Percentiles rank a stretch among this genome's conserved stretches.
Conservation (phyloP, 306 rosid genomes). For the Corylus heterophylla region DNA sequence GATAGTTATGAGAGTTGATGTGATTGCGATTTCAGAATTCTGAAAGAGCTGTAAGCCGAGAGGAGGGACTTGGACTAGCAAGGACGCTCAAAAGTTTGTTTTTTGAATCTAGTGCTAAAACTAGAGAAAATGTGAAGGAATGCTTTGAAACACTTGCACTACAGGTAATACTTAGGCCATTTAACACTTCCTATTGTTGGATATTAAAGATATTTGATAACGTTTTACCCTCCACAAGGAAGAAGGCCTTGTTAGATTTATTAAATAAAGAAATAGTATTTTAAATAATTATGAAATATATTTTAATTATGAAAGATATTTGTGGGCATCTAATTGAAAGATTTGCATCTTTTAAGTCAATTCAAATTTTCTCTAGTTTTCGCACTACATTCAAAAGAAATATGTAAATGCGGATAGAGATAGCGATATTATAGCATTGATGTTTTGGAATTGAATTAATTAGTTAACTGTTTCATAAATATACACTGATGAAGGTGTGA, state of each 20-base stretch:
- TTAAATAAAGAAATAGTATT: too few species aligned
- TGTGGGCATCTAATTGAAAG: too few species aligned
- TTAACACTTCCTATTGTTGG: not conserved
- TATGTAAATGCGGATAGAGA: not conserved
- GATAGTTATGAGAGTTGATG: not conserved
- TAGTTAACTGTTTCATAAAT: too few species aligned
- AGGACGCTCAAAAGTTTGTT: conserved; percentile 70
- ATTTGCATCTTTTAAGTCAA: conserved; percentile 2
- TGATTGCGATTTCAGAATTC: conserved; percentile 50
- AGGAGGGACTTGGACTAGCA: conserved; percentile 82
- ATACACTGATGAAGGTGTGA: too few species aligned
- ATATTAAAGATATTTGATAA: not conserved
- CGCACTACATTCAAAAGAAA: too few species aligned
- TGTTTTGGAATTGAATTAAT: not conserved
- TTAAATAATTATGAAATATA: too few species aligned
- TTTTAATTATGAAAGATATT: too few species aligned
- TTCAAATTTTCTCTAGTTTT: not conserved
- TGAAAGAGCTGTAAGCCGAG: conserved; percentile 80
- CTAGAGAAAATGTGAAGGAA: conserved; percentile 76
- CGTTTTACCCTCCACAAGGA: too few species aligned
- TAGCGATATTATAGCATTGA: not conserved
- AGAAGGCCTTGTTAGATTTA: too few species aligned
- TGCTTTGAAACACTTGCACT: conserved; percentile 83
- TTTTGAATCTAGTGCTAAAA: conserved; percentile 90
- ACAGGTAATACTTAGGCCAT: conserved; percentile 49